Conservation (phyloP, 495 filamentous ascomycete species). For the Xylaria nigripes region DNA sequence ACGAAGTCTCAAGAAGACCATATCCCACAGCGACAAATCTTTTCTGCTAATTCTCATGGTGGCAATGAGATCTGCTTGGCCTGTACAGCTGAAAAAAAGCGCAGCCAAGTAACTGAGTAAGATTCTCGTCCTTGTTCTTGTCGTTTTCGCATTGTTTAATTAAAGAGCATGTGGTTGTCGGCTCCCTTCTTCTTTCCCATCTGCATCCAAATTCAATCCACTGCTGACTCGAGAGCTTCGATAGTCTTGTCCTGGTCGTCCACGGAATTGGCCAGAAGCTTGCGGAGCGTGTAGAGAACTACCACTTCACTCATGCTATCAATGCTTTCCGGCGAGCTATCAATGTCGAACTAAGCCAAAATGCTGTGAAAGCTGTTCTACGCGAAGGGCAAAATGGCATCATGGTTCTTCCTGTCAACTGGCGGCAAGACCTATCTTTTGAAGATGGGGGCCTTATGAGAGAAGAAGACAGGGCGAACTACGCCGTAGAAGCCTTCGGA, state of each 20-base stretch:
- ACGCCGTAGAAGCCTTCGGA: conserved; percentile 56
- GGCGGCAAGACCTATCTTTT: conserved; percentile 77
- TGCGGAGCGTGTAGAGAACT: conserved; percentile 92
- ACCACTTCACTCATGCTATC: conserved; percentile 91
- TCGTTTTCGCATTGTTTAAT: too few relatives aligned
- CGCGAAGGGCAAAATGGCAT: conserved; percentile 54
- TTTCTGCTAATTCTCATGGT: conserved; percentile 42
- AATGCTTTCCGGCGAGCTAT: conserved; percentile 81
- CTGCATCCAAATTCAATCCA: background rate
- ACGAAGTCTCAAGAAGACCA: conserved; percentile 22
- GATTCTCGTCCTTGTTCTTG: background rate
- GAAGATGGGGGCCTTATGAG: conserved; percentile 58
- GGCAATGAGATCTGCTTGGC: conserved; percentile 39
- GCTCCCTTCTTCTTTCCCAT: background rate
- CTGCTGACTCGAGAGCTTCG: background rate
- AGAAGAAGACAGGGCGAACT: conserved; percentile 42
- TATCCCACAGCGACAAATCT: conserved; percentile 44
- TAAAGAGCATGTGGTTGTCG: background rate
- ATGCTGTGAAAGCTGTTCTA: conserved; percentile 63
- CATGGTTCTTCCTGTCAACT: conserved; percentile 62
- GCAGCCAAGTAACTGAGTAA: conserved; percentile 66
- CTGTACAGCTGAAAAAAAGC: conserved; percentile 49
- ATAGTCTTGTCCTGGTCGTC: conserved; percentile 66
- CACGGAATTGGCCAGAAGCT: conserved; percentile 97
- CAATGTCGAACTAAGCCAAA: conserved; percentile 73